Evolutionary conservation across 257 asterid species (phyloP), one percentile per base, ranked within the genome.

Genomic region (Nicotiana undulata): DNA sequence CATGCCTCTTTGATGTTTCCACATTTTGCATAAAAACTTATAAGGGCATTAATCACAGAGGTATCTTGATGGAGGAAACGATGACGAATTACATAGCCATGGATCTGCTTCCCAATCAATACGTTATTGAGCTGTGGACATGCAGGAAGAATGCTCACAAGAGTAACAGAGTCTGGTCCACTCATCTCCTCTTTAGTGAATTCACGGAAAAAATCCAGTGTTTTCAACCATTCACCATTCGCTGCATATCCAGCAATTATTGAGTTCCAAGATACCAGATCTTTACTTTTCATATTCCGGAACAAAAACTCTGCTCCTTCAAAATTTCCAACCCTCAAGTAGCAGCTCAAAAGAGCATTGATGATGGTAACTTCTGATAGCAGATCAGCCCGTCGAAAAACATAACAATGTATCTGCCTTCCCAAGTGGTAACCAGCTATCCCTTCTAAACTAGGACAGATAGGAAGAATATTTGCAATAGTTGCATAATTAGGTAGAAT

Each of bases 261-360:
- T 9, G 97, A 89, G 77, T 93, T 93, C 98, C 98, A 93, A 18
- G 98, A 87, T 78, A 92, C 97, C 53, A 86, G 55, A 84, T 93
- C 98, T 79, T 88, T 88, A 64, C 72, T 59, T 79, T 83, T 83
- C 92, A 92, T 91, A 72, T 82, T 46, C 61, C 82, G 34, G 82
- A 94, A 94, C 78, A 94, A 85, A 59, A 24, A 32, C 56, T 89
- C 86, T 17, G 97, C 96, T 84, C 85, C 89, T 63, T 61, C 75
- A 34, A 83, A 82, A 55, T 76, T 85, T 46, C 97, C 92, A 59
- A 81, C 81, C 81, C 89, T 92, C 89, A 87, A 67, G 81, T 94
- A 92, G 82, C 91, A 94, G 85, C 91, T 91, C 77, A 94, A 79
- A 79, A 94, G 92, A 67, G 98, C 89, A 88, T 94, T 94, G 64